These are phyloP conservation scores for Tuber indicum DNA, from an alignment of 495 filamentous ascomycete genomes.

Conservation along the genomic window DNA sequence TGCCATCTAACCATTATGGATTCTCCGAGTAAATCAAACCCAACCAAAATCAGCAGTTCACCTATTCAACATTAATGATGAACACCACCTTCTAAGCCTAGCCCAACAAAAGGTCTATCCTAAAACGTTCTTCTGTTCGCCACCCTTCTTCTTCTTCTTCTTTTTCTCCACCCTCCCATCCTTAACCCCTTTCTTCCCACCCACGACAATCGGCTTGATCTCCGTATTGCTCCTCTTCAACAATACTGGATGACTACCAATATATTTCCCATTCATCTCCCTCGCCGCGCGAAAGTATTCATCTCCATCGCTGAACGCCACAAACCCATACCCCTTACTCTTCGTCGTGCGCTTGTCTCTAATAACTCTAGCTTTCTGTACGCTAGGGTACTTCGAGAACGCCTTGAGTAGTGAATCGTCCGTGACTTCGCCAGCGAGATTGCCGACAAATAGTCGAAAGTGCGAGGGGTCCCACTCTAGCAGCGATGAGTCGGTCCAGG, in stretches of 20 bases:
- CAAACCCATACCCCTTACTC: constrained; percentile 91
- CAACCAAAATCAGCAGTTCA: not conserved
- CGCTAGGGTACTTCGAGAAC: constrained; percentile 76
- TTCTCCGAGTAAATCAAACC: not conserved
- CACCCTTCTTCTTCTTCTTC: constrained; percentile 42
- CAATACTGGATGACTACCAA: constrained; percentile 87
- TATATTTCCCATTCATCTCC: constrained; percentile 99
- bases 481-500: constrained; percentile 76
- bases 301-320: constrained; percentile 89
- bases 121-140: constrained; percentile 37
- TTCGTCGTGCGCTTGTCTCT: constrained; percentile 93
- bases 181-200: constrained; percentile 47
- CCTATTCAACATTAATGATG: not conserved
- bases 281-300: constrained; percentile 90
- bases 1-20: not conserved
- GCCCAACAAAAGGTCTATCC: constrained; percentile 11
- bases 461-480: constrained; percentile 96
- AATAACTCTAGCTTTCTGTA: constrained; percentile 90
- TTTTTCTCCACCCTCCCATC: constrained; percentile 41
- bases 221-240: constrained; percentile 84
- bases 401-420: constrained; percentile 93
- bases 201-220: constrained; percentile 60
- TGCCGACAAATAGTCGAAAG: constrained; percentile 90
- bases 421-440: constrained; percentile 96
- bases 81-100: not conserved